A percentile compares a stretch with the other conserved stretches of the same genome.
Evolutionary conservation across 306 rosid genomes (phyloP).

Genomic region (Prunus campanulata): DNA sequence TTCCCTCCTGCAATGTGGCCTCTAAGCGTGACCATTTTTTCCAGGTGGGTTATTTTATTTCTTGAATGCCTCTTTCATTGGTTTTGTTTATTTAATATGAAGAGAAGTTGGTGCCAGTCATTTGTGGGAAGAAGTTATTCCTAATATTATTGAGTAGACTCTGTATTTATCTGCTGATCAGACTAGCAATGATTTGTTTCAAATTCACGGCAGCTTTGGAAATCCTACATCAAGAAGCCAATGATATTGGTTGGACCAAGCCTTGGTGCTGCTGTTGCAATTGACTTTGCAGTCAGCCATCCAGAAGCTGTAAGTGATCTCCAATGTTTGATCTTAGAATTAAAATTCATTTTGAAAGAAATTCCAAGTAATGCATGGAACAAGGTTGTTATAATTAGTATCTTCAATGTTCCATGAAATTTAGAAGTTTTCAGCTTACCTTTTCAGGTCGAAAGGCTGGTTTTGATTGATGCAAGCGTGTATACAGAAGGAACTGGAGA

Average conservation of each 20-base stretch:
- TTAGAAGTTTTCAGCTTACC: constrained; percentile 30
- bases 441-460: constrained; percentile 86
- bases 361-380: background rate
- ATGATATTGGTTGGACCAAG: constrained; percentile 94
- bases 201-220: constrained; percentile 69
- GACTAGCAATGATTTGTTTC: constrained; percentile 20
- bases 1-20: constrained; percentile 66
- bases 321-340: constrained; percentile 26
- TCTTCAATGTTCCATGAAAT: constrained; percentile 16
- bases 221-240: constrained; percentile 65
- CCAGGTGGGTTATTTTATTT: constrained; percentile 51
- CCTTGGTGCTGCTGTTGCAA: constrained; percentile 97
- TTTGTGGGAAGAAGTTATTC: constrained; percentile 12
- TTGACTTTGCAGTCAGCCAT: constrained; percentile 78
- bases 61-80: constrained; percentile 3
- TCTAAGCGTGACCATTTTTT: constrained; percentile 82
- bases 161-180: background rate
- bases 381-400: constrained; percentile 9
- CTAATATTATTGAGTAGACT: background rate
- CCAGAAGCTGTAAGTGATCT: constrained; percentile 81
- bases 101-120: background rate
- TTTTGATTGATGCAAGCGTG: constrained; percentile 92
- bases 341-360: background rate
- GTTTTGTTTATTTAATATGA: background rate
- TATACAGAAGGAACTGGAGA: constrained; percentile 79